phyloP scores from a whole-genome alignment of 2,329 filamentous ascomycete species.

The Teratosphaeria viscida region DNA sequence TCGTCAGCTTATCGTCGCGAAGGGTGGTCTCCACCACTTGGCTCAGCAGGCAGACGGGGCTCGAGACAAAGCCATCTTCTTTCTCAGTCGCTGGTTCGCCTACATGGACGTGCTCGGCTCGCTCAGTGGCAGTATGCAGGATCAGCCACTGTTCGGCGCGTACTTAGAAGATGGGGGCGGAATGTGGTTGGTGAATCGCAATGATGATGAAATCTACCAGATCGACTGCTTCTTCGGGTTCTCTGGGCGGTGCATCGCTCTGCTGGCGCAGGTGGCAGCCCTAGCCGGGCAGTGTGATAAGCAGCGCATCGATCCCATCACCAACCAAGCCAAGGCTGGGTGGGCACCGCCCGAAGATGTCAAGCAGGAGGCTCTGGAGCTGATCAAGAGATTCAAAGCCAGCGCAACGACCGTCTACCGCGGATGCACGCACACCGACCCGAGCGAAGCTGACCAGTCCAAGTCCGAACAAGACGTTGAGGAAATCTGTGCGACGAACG shows the following conservation, averaged over 20 bases:
- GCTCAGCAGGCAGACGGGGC: constrained; percentile 29
- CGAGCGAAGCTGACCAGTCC: constrained; percentile 28
- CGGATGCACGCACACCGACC: constrained; percentile 33
- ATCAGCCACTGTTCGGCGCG: constrained; percentile 30
- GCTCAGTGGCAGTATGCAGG: constrained; percentile 47
- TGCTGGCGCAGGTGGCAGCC: constrained; percentile 62
- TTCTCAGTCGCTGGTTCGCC: constrained; percentile 72
- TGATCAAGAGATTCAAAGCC: constrained; percentile 52
- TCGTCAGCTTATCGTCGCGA: constrained; percentile 60
- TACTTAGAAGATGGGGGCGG: constrained; percentile 30
- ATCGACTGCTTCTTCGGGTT: constrained; percentile 78
- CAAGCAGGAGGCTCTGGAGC: constrained; percentile 45
- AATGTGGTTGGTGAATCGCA: constrained; percentile 25
- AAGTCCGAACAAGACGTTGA: constrained; percentile 46
- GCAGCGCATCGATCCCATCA: constrained; percentile 48
- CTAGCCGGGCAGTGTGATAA: constrained; percentile 59
- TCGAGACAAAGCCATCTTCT: constrained; percentile 53
- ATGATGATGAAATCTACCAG: constrained; percentile 37
- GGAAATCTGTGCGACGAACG: constrained; percentile 62
- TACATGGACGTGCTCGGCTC: constrained; percentile 73
- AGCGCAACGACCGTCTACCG: constrained; percentile 35
- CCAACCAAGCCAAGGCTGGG: constrained; percentile 36
- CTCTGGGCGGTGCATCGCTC: constrained; percentile 58
- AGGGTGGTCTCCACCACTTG: constrained; percentile 45
- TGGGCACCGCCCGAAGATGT: constrained; percentile 51